Conservation (phyloP, 2,329 filamentous ascomycete species). For the Paecilomyces fulvus region DNA sequence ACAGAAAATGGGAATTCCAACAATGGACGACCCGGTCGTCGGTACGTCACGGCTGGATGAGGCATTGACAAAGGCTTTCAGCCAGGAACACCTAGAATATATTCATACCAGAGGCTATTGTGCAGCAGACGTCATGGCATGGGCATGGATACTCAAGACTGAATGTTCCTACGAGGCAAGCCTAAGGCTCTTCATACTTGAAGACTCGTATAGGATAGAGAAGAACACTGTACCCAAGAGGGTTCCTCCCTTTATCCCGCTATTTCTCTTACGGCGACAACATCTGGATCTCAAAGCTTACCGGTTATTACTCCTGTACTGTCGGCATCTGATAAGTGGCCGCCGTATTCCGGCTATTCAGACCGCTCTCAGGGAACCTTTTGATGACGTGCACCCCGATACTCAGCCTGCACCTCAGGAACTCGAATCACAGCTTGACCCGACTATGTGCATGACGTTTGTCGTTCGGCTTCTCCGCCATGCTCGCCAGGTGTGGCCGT, state of each 20-base stretch:
- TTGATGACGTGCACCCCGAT: constrained; percentile 2
- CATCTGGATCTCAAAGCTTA: constrained; percentile 35
- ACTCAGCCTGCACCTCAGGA: not conserved
- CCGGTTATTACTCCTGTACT: constrained; percentile 34
- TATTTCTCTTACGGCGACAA: constrained; percentile 39
- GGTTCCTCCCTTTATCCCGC: constrained; percentile 40
- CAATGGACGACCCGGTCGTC: not conserved
- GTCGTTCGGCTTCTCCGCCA: constrained; percentile 42
- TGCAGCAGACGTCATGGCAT: constrained; percentile 33
- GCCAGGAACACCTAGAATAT: constrained; percentile 16
- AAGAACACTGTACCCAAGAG: constrained; percentile 3
- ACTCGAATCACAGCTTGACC: constrained; percentile 12
- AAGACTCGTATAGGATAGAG: constrained; percentile 12
- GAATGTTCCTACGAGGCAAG: constrained; percentile 25
- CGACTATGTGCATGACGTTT: constrained; percentile 29
- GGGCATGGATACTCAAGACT: constrained; percentile 41
- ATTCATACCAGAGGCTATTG: constrained; percentile 26
- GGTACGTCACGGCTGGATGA: constrained; percentile 12
- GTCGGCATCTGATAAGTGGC: constrained; percentile 25
- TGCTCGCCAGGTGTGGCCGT: constrained; percentile 43
- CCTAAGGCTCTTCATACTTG: constrained; percentile 25
- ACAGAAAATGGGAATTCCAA: constrained; percentile 1
- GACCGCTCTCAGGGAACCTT: not conserved
- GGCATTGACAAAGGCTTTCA: constrained; percentile 26
- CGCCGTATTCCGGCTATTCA: constrained; percentile 11